Evolutionary conservation across 768 basidiomycete genomes (phyloP).

Genomic region (Lentinula lateritia): DNA sequence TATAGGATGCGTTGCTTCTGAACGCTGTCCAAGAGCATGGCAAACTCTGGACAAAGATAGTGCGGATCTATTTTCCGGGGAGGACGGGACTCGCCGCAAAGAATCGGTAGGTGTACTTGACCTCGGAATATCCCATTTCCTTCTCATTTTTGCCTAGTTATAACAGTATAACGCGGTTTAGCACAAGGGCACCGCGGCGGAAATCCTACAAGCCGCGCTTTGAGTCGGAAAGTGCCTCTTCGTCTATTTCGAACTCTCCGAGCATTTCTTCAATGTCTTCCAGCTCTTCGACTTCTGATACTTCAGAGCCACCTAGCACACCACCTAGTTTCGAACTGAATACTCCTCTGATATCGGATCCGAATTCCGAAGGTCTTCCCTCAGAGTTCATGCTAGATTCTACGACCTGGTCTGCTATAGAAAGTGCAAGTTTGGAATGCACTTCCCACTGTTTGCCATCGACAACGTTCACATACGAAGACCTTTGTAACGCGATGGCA

Average conservation of each 20-base stretch:
- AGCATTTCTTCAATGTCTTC: not conserved
- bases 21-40: conserved; percentile 51
- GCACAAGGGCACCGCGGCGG: not conserved
- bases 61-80: conserved; percentile 56
- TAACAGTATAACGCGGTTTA: conserved; percentile 8
- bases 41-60: conserved; percentile 59
- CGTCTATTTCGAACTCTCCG: not conserved
- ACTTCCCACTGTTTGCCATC: not conserved
- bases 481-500: not conserved
- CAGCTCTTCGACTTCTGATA: not conserved
- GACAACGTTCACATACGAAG: not conserved
- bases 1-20: conserved; percentile 47
- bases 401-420: not conserved
- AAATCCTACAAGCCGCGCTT: not conserved
- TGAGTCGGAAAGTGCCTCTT: conserved; percentile 1
- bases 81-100: conserved; percentile 55
- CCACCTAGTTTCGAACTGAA: not conserved
- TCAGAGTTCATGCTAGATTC: not conserved
- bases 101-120: conserved; percentile 36
- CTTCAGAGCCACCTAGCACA: not conserved
- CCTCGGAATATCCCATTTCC: not conserved
- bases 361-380: not conserved
- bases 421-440: not conserved
- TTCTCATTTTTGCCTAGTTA: not conserved
- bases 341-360: not conserved